phyloP scores from a whole-genome alignment of 2,329 filamentous ascomycete species.

The Dactylellina parvicollis region DNA sequence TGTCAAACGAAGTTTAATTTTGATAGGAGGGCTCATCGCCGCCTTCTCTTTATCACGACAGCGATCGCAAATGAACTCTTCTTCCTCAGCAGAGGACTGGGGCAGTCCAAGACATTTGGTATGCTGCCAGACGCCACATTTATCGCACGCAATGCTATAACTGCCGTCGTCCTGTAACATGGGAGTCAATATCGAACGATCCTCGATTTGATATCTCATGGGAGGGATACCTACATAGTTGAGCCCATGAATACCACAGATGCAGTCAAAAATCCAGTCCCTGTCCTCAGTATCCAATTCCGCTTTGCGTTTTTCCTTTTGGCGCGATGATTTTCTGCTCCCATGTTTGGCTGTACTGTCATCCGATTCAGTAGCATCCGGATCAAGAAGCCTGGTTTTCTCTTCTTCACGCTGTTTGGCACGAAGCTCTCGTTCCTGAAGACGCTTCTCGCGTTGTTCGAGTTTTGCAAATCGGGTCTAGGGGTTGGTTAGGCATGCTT shows the following conservation, averaged over 20 bases:
- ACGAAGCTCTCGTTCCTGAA: slow-evolving; percentile 73
- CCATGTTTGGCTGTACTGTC: slow-evolving; percentile 12
- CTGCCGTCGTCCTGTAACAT: slow-evolving; percentile 79
- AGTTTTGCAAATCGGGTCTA: slow-evolving; percentile 77
- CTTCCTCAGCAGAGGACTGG: slow-evolving; percentile 79
- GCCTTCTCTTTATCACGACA: slow-evolving; percentile 69
- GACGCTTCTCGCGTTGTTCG: slow-evolving; percentile 55
- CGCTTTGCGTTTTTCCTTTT: slow-evolving; percentile 52
- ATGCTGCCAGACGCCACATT: slow-evolving; percentile 95
- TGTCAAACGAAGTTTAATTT: slow-evolving; percentile 68
- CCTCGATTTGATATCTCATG: background rate
- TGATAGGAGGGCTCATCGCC: slow-evolving; percentile 61
- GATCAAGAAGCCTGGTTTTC: slow-evolving; percentile 37
- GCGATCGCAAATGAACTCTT: slow-evolving; percentile 83
- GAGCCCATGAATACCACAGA: slow-evolving; percentile 88
- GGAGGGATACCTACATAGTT: slow-evolving; percentile 67
- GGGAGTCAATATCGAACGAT: slow-evolving; percentile 13
- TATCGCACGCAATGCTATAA: slow-evolving; percentile 92
- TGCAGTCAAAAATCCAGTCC: slow-evolving; percentile 93
- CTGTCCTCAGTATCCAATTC: slow-evolving; percentile 71
- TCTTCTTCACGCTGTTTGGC: slow-evolving; percentile 81
- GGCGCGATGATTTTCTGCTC: slow-evolving; percentile 53
- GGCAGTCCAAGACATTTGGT: slow-evolving; percentile 87
- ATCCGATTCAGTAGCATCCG: slow-evolving; percentile 47
- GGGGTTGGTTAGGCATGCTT: slow-evolving; percentile 56